phyloP scores from a whole-genome alignment of 108 stramenopile species.

The Pseudonitzschia pungens region DNA sequence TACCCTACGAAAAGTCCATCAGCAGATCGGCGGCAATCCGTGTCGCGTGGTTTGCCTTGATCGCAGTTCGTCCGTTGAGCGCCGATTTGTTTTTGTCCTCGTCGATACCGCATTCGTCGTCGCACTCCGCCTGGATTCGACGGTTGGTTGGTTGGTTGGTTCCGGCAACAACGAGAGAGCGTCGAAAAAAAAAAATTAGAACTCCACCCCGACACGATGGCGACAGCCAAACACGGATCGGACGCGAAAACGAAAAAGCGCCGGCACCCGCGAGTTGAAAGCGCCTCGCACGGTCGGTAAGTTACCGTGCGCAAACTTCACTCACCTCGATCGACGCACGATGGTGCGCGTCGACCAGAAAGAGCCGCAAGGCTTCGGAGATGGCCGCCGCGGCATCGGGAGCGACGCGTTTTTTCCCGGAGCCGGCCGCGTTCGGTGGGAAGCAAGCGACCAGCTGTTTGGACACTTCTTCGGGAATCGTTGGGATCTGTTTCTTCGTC shows the following conservation, averaged over 20 bases:
- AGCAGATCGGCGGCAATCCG: constrained; percentile 50
- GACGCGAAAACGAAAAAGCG: too few relatives aligned
- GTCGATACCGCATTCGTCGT: constrained; percentile 23
- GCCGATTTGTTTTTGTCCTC: constrained; percentile 16
- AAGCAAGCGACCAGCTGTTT: constrained; percentile 17
- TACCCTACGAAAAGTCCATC: constrained; percentile 40
- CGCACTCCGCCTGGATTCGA: constrained; percentile 52
- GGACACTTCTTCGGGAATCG: constrained; percentile 19
- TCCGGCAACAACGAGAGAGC: too few relatives aligned
- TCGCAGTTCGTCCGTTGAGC: constrained; percentile 2
- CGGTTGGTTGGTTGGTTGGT: too few relatives aligned
- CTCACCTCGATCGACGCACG: constrained; percentile 46
- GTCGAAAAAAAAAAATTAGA: too few relatives aligned
- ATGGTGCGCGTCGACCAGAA: constrained; percentile 38
- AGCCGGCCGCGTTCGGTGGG: neutral
- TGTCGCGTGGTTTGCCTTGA: constrained; percentile 43
- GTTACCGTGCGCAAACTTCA: neutral
- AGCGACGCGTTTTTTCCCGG: constrained; percentile 25
- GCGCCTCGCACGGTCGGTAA: too few relatives aligned
- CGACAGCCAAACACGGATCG: too few relatives aligned
- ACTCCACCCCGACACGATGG: too few relatives aligned
- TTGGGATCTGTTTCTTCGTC: neutral
- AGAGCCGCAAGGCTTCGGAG: constrained; percentile 41
- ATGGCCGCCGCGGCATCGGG: constrained; percentile 34
- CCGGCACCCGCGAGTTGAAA: too few relatives aligned